Conservation (phyloP, 2,329 filamentous ascomycete genomes). For the Aspergillus ochraceoroseus region DNA sequence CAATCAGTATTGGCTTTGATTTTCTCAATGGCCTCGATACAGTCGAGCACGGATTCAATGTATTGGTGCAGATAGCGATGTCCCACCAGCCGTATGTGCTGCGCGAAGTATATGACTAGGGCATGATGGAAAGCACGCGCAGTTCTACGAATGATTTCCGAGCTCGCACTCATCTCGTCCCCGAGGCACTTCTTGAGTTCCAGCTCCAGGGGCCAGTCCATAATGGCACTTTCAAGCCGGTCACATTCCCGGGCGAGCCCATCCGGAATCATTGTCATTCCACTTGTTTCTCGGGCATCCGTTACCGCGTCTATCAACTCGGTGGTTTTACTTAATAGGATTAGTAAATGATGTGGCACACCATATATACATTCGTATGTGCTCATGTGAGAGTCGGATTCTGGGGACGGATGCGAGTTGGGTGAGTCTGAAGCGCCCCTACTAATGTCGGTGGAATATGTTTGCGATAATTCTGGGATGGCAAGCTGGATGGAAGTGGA, state of each 20-base stretch:
- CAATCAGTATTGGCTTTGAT: constrained; percentile 7
- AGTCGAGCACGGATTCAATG: constrained; percentile 5
- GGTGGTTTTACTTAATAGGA: constrained; percentile 5
- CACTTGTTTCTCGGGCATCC: not conserved
- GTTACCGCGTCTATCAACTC: constrained; percentile 9
- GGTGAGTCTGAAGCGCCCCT: too few species aligned
- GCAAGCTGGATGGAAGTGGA: too few species aligned
- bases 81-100: constrained; percentile 3
- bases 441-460: too few species aligned
- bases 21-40: constrained; percentile 11
- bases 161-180: not conserved
- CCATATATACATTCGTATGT: constrained; percentile 12
- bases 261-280: not conserved
- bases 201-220: constrained; percentile 10
- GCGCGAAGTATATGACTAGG: constrained; percentile 11
- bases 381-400: not conserved
- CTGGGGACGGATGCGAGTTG: too few species aligned
- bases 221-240: constrained; percentile 5
- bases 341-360: constrained; percentile 5
- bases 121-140: constrained; percentile 10
- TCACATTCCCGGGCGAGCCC: constrained; percentile 1
- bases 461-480: too few species aligned
- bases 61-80: constrained; percentile 10
- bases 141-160: constrained; percentile 7
- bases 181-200: not conserved